A percentile compares a stretch with the other conserved stretches of the same genome.
phyloP scores from a whole-genome alignment of 192 early-diverging fungal species.

The Backusella parvicylindrica region DNA sequence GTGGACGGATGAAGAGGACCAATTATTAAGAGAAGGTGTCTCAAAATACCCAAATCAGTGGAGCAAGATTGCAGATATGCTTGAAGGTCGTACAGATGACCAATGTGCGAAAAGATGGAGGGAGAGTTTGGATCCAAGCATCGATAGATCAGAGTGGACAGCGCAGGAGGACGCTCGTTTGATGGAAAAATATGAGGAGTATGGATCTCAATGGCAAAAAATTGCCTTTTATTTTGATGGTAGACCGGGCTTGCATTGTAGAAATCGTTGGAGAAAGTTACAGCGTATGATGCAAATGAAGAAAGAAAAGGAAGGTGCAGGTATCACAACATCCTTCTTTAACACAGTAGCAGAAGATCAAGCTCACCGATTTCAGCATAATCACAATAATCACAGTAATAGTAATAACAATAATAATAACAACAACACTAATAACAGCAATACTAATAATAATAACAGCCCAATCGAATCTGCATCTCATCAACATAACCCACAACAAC shows the following conservation, averaged over 20 bases:
- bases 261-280: constrained; percentile 77
- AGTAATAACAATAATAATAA: not conserved
- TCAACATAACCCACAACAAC: not conserved
- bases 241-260: constrained; percentile 72
- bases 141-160: constrained; percentile 69
- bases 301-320: constrained; percentile 10
- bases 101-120: constrained; percentile 91
- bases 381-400: not conserved
- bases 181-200: constrained; percentile 58
- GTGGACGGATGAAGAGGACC: constrained; percentile 82
- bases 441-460: not conserved
- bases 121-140: constrained; percentile 81
- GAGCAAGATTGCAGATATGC: constrained; percentile 75
- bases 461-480: not conserved
- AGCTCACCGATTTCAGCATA: not conserved
- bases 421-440: not conserved
- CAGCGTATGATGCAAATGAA: constrained; percentile 50
- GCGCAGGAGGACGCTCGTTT: constrained; percentile 62
- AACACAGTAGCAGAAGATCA: constrained; percentile 7
- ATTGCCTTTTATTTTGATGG: constrained; percentile 73
- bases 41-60: constrained; percentile 71
- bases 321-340: not conserved
- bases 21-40: constrained; percentile 66
- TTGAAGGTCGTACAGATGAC: constrained; percentile 79
- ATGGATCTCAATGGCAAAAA: constrained; percentile 77